Conservation (phyloP, 768 basidiomycete species). For the Amanita pallidorosea region DNA sequence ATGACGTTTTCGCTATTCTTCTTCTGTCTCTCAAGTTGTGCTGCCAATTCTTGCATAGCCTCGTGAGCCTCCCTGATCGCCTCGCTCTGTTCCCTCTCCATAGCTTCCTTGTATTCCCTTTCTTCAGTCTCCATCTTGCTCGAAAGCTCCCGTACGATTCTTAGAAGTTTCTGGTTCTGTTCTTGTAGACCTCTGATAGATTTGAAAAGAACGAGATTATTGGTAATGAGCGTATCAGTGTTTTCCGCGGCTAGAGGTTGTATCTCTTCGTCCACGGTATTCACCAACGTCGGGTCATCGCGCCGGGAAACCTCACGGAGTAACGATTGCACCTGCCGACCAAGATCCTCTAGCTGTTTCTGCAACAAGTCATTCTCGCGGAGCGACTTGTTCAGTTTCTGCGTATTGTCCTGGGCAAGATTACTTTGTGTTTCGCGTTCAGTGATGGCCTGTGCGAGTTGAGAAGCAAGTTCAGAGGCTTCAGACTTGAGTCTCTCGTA, state of each 20-base stretch:
- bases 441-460: conserved; percentile 62
- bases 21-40: conserved; percentile 72
- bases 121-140: conserved; percentile 81
- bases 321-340: conserved; percentile 74
- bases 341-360: conserved; percentile 72
- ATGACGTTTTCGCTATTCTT: conserved; percentile 58
- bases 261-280: conserved; percentile 44
- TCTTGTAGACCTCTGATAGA: conserved; percentile 74
- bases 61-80: conserved; percentile 85
- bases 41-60: conserved; percentile 68
- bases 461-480: conserved; percentile 67
- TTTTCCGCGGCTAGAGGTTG: conserved; percentile 34
- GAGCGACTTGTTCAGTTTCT: conserved; percentile 47
- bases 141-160: conserved; percentile 75
- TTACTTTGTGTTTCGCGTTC: conserved; percentile 62
- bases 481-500: conserved; percentile 79
- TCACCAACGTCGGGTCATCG: conserved; percentile 73
- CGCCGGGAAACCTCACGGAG: conserved; percentile 71
- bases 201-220: conserved; percentile 79
- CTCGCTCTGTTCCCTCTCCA: conserved; percentile 67
- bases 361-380: conserved; percentile 60
- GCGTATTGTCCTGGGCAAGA: conserved; percentile 45
- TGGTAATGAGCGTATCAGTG: conserved; percentile 76
- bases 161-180: conserved; percentile 85
- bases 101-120: conserved; percentile 55